A percentile compares a stretch with the other conserved stretches of the same genome.
Conservation (phyloP, 2,329 filamentous ascomycete species). For the Rhytidhysteron rufulum region DNA sequence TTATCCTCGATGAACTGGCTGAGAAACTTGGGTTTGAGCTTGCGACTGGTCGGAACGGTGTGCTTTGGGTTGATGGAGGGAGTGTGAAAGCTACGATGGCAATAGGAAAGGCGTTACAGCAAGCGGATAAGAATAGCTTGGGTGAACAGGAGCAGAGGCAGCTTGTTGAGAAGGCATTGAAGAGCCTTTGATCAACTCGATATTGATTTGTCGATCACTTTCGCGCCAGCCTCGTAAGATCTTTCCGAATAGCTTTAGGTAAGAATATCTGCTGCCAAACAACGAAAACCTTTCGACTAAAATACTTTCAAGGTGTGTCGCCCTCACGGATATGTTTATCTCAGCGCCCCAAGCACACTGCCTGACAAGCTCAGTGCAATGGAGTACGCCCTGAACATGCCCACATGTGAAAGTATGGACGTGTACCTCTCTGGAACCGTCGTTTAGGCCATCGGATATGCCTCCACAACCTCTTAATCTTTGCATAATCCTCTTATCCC, state of each 20-base stretch:
- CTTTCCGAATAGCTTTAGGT: too few species aligned
- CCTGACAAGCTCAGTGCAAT: background rate
- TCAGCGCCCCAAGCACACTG: too few species aligned
- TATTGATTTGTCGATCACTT: too few species aligned
- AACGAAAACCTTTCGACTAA: too few species aligned
- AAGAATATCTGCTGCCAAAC: too few species aligned
- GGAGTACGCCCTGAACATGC: background rate
- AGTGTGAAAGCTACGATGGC: slow-evolving; percentile 67
- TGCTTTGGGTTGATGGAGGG: slow-evolving; percentile 84
- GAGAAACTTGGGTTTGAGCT: slow-evolving; percentile 87
- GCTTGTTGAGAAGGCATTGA: slow-evolving; percentile 63
- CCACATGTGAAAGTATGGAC: background rate
- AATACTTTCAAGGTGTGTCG: too few species aligned
- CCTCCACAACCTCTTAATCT: too few species aligned
- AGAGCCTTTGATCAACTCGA: slow-evolving; percentile 51
- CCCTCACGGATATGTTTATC: too few species aligned
- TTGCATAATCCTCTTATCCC: too few species aligned
- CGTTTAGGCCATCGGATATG: background rate
- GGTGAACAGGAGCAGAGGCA: slow-evolving; percentile 66
- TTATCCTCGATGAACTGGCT: slow-evolving; percentile 76
- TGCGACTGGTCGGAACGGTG: slow-evolving; percentile 87
- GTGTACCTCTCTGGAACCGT: background rate
- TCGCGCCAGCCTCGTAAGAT: too few species aligned
- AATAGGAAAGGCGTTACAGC: slow-evolving; percentile 72
- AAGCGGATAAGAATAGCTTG: slow-evolving; percentile 68